Evolutionary conservation across 2,329 filamentous ascomycete genomes (phyloP).

Genomic region (Cladophialophora exuberans): DNA sequence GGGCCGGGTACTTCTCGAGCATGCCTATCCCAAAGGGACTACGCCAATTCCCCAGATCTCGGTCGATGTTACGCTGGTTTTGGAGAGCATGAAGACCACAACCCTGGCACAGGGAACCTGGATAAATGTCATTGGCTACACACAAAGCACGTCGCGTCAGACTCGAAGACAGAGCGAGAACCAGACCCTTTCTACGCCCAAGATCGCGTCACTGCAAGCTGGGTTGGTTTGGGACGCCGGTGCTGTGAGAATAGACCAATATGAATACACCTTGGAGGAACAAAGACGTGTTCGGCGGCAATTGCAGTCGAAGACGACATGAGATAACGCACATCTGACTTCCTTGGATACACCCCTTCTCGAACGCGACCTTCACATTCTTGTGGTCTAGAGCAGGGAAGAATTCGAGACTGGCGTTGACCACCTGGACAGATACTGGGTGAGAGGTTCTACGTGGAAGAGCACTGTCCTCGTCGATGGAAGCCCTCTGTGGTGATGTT

Average conservation of each 20-base stretch:
- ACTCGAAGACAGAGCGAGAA: conserved; percentile 36
- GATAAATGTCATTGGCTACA: conserved; percentile 87
- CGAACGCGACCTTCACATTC: too few relatives aligned
- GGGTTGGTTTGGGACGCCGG: conserved; percentile 78
- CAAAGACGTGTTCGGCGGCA: conserved; percentile 25
- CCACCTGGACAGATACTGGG: not conserved
- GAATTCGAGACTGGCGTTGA: not conserved
- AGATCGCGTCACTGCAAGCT: conserved; percentile 65
- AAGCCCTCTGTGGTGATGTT: not conserved
- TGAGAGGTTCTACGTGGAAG: not conserved
- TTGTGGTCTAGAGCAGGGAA: not conserved
- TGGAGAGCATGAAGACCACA: conserved; percentile 66
- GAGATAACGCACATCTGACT: not conserved
- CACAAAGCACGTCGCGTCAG: conserved; percentile 40
- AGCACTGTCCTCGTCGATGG: not conserved
- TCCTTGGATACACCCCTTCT: not conserved
- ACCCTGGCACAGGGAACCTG: conserved; percentile 73
- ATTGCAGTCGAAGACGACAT: conserved; percentile 1
- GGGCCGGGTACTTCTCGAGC: conserved; percentile 69
- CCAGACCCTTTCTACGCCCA: conserved; percentile 34
- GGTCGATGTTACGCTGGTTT: conserved; percentile 73
- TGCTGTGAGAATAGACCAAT: conserved; percentile 70
- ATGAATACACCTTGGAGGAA: conserved; percentile 63
- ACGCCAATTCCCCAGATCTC: conserved; percentile 51
- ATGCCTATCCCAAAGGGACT: conserved; percentile 59